These are phyloP conservation scores for Trichoderma sp. DNA, from an alignment of 2,329 filamentous ascomycete genomes.

Conservation along the genomic window DNA sequence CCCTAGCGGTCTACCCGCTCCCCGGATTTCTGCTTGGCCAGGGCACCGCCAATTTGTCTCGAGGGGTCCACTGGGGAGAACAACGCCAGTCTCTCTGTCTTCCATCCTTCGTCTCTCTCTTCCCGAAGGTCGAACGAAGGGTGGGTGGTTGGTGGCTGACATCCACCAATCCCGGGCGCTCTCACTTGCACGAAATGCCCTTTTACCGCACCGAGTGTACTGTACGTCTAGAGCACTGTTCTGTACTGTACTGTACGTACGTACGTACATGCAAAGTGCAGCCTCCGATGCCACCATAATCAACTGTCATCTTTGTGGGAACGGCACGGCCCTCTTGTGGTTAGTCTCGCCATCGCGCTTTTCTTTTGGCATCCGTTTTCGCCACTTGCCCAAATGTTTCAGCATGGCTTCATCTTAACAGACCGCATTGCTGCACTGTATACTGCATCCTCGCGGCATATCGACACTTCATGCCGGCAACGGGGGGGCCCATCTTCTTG, in stretches of 20 bases:
- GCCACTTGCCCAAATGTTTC: conserved; percentile 1
- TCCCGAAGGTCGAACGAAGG: background rate
- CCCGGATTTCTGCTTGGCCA: conserved; percentile 32
- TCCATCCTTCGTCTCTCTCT: background rate
- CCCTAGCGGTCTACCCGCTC: conserved; percentile 25
- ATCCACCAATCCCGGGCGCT: background rate
- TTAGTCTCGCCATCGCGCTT: background rate
- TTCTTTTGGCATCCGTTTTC: background rate
- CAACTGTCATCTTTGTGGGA: background rate
- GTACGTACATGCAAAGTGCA: too few relatives aligned
- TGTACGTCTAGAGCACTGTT: too few relatives aligned
- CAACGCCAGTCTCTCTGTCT: conserved; percentile 15
- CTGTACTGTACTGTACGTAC: too few relatives aligned
- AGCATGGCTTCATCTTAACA: conserved; percentile 6
- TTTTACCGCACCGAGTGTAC: too few relatives aligned
- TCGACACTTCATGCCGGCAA: background rate
- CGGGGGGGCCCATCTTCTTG: background rate
- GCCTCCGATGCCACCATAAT: background rate
- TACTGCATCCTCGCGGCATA: background rate
- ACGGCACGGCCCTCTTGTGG: background rate
- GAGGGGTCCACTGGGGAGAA: conserved; percentile 10
- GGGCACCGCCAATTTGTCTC: conserved; percentile 19
- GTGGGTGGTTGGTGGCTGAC: background rate
- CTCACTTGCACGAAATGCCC: background rate
- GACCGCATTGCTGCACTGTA: conserved; percentile 3